Evolutionary conservation across 371 early-diverging fungal species (phyloP).

Genomic region (Mucor saturninus): DNA sequence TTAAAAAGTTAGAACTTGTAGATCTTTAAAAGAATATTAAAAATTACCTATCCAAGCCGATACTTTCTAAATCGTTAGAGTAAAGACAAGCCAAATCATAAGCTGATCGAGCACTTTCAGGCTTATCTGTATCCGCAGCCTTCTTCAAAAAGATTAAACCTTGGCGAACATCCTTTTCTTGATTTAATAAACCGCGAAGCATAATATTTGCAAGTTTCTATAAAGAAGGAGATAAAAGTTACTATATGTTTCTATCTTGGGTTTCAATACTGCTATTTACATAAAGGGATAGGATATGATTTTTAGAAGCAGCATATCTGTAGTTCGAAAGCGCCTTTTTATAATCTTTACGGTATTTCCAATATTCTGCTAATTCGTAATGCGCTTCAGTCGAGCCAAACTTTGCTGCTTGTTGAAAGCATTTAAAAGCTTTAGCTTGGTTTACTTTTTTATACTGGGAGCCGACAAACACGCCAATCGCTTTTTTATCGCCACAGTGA

Average conservation of each 20-base stretch:
- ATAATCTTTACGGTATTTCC: conserved; percentile 64
- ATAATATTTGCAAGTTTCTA: conserved; percentile 44
- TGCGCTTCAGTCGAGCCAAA: conserved; percentile 38
- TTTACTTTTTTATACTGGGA: conserved; percentile 27
- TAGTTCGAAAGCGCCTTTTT: conserved; percentile 76
- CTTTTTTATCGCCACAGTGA: conserved; percentile 45
- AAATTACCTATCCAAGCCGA: conserved; percentile 32
- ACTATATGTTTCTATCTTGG: background rate
- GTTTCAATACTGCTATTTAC: conserved; percentile 41
- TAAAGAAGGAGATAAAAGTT: background rate
- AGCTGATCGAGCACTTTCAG: conserved; percentile 41
- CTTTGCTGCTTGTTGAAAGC: conserved; percentile 49
- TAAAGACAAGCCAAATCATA: conserved; percentile 46
- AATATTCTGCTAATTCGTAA: conserved; percentile 42
- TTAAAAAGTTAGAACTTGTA: background rate
- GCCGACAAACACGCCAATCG: conserved; percentile 27
- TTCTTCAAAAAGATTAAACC: conserved; percentile 36
- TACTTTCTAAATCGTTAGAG: conserved; percentile 36
- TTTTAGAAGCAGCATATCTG: conserved; percentile 73
- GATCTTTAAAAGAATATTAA: background rate
- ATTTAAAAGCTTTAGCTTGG: conserved; percentile 43
- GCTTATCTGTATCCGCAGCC: conserved; percentile 38
- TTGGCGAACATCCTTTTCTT: conserved; percentile 31
- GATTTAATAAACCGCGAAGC: conserved; percentile 34
- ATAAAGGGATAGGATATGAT: conserved; percentile 73